Base-by-base conservation (phyloP, 1,284 basidiomycete genomes). In the Coniophora puteana region DNA sequence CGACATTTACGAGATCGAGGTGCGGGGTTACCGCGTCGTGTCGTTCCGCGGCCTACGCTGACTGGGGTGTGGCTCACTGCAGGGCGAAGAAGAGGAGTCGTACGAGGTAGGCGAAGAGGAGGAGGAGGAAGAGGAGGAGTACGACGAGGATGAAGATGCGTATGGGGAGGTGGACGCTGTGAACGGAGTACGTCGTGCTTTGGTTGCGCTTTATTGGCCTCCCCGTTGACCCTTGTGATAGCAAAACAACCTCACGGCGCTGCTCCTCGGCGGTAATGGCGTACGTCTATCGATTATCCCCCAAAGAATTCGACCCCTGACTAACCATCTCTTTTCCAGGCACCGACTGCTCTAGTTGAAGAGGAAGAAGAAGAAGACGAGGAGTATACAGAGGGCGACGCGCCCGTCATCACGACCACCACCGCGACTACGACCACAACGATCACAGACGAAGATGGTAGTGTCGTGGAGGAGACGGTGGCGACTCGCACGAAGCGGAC, bases 1-100 rank as follows among this genome's bases (percentile, higher is more conserved):
- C 24, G 57, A 59, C 20, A 14, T n/a, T 2, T 59, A 63, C 35
- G 61, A 57, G 0, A 2, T 45, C 17, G 55, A 62, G 40, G 57
- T 63, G n/a, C 41, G 41, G 21, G 16, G 11, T n/a, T n/a, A 21
- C n/a, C 13, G 20, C 20, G 14, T 29, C 20, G 18, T 28, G 18
- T 26, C 20, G 18, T 22, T 18, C 22, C 14, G 4, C 14, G 10
- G 23, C 38, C 37, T 16, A 40, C 31, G 16, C 27, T 30, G 12
- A 36, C 17, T 24, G 10, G 31, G 36, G 28, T 31, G 12, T 35
- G 26, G 23, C n/a, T 13, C 20, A 18, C n/a, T 20, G 12, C 33
- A 63, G 60, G 51, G 26, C 5, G 60, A 54, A 0, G 57, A 48
- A 10, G 53, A 50, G 6, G 45, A 37, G 10, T 3, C 0, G 10